Conservation (phyloP, 352 stramenopile genomes). For the Phytophthora melonis region DNA sequence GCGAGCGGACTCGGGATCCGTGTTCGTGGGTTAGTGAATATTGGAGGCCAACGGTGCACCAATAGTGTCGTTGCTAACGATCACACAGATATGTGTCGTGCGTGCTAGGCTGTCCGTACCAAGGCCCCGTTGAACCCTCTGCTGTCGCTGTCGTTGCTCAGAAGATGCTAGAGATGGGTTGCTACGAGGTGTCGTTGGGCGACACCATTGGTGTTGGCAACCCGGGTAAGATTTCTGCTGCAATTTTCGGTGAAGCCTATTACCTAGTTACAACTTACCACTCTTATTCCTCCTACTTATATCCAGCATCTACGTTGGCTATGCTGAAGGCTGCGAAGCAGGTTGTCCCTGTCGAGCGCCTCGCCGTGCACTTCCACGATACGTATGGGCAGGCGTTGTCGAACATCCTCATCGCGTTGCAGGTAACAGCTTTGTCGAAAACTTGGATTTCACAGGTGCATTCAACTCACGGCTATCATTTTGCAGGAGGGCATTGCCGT, state of each 20-base stretch:
- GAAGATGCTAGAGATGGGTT: slow-evolving; percentile 94
- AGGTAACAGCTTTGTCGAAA: slow-evolving; percentile 47
- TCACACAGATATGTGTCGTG: slow-evolving; percentile 93
- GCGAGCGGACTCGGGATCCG: slow-evolving; percentile 81
- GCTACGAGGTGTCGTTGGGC: slow-evolving; percentile 95
- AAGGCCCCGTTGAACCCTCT: slow-evolving; percentile 88
- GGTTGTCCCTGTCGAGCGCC: slow-evolving; percentile 82
- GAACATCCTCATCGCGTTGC: slow-evolving; percentile 94
- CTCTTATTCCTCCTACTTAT: background rate
- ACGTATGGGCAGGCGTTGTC: slow-evolving; percentile 97
- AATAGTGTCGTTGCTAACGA: slow-evolving; percentile 1
- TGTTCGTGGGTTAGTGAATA: slow-evolving; percentile 82
- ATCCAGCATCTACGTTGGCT: slow-evolving; percentile 74
- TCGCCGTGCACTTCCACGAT: slow-evolving; percentile 98
- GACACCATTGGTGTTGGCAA: slow-evolving; percentile 95
- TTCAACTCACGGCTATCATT: background rate
- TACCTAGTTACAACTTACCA: background rate
- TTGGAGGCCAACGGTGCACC: background rate
- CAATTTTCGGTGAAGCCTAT: background rate
- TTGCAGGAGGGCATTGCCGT: slow-evolving; percentile 91
- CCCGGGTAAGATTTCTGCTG: slow-evolving; percentile 56
- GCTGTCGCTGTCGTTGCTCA: slow-evolving; percentile 86
- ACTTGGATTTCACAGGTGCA: background rate
- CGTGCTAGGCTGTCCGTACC: slow-evolving; percentile 97
- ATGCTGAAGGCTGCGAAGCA: slow-evolving; percentile 85